Evolutionary conservation across 139 green algal species (phyloP).

Genomic region (Tetraselmis striata): DNA sequence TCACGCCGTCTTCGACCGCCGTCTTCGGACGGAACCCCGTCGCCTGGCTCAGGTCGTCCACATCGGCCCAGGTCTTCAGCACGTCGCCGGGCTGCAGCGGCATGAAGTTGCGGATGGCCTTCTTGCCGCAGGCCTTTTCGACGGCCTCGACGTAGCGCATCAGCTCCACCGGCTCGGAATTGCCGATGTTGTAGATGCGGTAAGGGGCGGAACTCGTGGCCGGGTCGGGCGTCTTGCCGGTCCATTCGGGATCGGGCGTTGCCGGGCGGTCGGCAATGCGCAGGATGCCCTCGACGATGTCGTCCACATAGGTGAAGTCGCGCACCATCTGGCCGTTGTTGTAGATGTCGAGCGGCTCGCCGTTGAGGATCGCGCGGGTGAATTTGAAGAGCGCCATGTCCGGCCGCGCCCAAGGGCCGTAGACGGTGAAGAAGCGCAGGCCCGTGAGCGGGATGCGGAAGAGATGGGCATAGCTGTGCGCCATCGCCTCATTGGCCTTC

Average conservation of each 20-base stretch:
- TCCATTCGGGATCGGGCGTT: no score
- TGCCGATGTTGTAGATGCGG: conserved; percentile 66
- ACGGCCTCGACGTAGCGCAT: conserved; percentile 17
- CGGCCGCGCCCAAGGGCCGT: conserved; percentile 61
- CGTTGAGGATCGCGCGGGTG: conserved; percentile 46
- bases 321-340: conserved; percentile 36
- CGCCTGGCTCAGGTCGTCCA: no score
- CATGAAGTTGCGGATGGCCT: conserved; percentile 44
- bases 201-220: conserved; percentile 7
- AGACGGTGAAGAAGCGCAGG: conserved; percentile 82
- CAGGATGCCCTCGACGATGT: conserved; percentile 62
- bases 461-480: conserved; percentile 68
- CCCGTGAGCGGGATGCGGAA: conserved; percentile 55
- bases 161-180: conserved; percentile 57
- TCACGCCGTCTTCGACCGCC: no score
- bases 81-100: conserved; percentile 64
- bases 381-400: conserved; percentile 82
- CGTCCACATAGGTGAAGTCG: conserved; percentile 79
- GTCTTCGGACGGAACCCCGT: no score
- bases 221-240: no score
- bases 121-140: conserved; percentile 43
- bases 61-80: conserved; percentile 67
- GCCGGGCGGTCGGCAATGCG: conserved; percentile 39
- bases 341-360: conserved; percentile 63
- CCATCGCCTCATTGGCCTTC: conserved; percentile 61